Conservation (phyloP, 202 grass and related monocot species). For the Zizania palustris region DNA sequence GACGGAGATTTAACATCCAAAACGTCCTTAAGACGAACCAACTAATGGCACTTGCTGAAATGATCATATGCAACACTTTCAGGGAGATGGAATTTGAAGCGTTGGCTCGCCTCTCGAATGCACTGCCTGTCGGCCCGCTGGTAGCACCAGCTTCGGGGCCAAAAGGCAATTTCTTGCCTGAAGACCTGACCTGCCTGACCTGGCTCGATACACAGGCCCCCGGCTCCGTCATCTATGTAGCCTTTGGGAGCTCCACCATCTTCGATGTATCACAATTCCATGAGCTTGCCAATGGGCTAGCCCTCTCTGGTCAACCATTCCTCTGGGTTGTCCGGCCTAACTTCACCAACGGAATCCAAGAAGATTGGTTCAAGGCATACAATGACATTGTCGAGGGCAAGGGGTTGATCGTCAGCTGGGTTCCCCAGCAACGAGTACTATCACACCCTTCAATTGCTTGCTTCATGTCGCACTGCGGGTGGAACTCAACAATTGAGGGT, state of each 20-base stretch:
- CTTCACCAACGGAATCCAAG: constrained; percentile 28
- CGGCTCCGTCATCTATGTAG: constrained; percentile 48
- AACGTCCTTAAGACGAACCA: constrained; percentile 40
- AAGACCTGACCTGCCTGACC: constrained; percentile 53
- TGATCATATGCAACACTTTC: constrained; percentile 70
- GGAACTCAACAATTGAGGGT: constrained; percentile 63
- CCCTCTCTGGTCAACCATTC: constrained; percentile 40
- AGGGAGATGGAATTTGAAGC: constrained; percentile 51
- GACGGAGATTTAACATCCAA: constrained; percentile 47
- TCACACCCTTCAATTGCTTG: constrained; percentile 55
- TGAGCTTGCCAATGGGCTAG: constrained; percentile 53
- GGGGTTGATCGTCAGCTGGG: constrained; percentile 52
- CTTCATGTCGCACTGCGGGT: constrained; percentile 64
- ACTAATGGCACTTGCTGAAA: constrained; percentile 43
- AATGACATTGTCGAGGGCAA: constrained; percentile 15
- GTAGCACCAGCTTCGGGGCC: constrained; percentile 1
- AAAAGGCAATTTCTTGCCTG: constrained; percentile 58
- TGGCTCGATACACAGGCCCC: constrained; percentile 48
- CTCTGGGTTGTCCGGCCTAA: constrained; percentile 56
- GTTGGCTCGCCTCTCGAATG: constrained; percentile 36
- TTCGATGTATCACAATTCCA: constrained; percentile 35
- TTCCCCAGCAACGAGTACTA: constrained; percentile 52
- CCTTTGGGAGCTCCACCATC: constrained; percentile 55
- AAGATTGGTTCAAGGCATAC: constrained; percentile 46
- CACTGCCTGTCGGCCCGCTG: constrained; percentile 53